A percentile compares a stretch with the other conserved stretches of the same genome.
phyloP scores from a whole-genome alignment of 2,329 filamentous ascomycete species.

The Monilinia fructigena region DNA sequence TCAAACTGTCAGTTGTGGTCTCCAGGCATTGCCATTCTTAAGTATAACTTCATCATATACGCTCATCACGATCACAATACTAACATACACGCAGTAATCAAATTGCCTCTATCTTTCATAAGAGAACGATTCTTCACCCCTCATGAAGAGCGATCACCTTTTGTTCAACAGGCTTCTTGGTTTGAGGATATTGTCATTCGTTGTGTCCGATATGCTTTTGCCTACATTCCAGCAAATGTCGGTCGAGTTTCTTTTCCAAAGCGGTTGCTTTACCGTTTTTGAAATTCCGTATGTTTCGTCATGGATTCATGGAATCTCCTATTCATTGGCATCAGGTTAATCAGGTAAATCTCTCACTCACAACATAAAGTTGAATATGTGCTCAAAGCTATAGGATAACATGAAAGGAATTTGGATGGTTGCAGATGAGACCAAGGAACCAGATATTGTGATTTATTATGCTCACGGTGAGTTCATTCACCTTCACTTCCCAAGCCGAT shows the following conservation, averaged over 20 bases:
- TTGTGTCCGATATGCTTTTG: conserved; percentile 76
- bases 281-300: conserved; percentile 70
- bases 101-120: conserved; percentile 59
- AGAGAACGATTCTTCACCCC: conserved; percentile 55
- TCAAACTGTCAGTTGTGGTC: conserved; percentile 54
- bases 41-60: conserved; percentile 46
- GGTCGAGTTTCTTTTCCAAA: conserved; percentile 74
- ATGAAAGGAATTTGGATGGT: conserved; percentile 70
- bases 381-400: conserved; percentile 41
- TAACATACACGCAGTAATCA: conserved; percentile 47
- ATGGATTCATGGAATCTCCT: conserved; percentile 63
- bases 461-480: conserved; percentile 60
- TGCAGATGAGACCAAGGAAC: conserved; percentile 56
- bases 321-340: conserved; percentile 63
- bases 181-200: conserved; percentile 78
- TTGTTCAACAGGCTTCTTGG: conserved; percentile 65
- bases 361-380: neutral
- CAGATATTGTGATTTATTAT: conserved; percentile 81
- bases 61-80: conserved; percentile 8
- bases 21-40: conserved; percentile 68
- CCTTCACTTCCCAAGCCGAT: neutral
- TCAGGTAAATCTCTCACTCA: conserved; percentile 41
- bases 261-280: conserved; percentile 71
- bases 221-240: conserved; percentile 64
- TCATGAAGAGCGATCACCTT: conserved; percentile 52